Conservation (phyloP, 345 rosid genomes). For the Euphorbia pulcherrima region DNA sequence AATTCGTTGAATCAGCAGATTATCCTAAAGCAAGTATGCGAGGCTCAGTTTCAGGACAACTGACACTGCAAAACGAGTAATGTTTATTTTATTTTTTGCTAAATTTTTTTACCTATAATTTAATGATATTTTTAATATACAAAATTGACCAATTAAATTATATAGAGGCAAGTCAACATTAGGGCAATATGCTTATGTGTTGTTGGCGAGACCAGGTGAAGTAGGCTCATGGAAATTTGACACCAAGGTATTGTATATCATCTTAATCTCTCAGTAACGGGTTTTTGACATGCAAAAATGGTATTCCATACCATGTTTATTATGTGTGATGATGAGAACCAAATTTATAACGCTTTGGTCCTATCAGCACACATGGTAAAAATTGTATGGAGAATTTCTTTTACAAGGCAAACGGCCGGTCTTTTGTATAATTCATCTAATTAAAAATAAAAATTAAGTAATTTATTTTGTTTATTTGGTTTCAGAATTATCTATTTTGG, state of each 20-base stretch:
- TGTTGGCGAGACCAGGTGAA: slow-evolving; percentile 62
- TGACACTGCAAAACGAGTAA: slow-evolving; percentile 14
- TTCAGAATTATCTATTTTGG: slow-evolving; percentile 92
- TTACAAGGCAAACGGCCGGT: too few relatives aligned
- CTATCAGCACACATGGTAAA: too few relatives aligned
- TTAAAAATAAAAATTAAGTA: too few relatives aligned
- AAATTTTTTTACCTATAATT: too few relatives aligned
- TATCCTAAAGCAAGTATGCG: slow-evolving; percentile 13
- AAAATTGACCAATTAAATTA: not conserved
- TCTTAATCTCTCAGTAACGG: not conserved
- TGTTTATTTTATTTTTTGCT: not conserved
- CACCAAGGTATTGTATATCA: slow-evolving; percentile 41
- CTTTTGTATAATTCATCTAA: too few relatives aligned
- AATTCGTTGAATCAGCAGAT: slow-evolving; percentile 15
- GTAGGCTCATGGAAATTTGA: slow-evolving; percentile 86
- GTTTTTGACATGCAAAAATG: too few relatives aligned
- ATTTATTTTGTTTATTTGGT: not conserved
- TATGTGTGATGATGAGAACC: too few relatives aligned
- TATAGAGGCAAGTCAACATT: slow-evolving; percentile 31
- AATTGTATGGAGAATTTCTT: too few relatives aligned
- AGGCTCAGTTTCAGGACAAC: slow-evolving; percentile 17
- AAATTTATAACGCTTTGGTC: too few relatives aligned
- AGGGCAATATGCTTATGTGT: slow-evolving; percentile 55
- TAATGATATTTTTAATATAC: too few relatives aligned
- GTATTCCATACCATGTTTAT: too few relatives aligned